Base-by-base conservation (phyloP, 306 rosid species). In the Lotus japonicus region DNA sequence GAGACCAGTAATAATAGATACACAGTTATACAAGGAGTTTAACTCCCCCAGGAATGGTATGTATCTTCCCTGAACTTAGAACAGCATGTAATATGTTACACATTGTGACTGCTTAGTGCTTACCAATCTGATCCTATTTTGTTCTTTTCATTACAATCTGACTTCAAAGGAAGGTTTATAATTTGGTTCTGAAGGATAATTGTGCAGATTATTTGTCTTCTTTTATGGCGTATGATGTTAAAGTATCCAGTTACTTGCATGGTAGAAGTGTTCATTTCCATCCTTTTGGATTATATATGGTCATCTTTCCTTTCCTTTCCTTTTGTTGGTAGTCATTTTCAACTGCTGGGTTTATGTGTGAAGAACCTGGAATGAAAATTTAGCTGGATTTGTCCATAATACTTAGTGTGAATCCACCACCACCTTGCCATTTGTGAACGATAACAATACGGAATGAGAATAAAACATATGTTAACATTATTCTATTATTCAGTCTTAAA, bases 91-190 rank as follows among this genome's bases (percentile, higher is more conserved):
- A 19, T 61, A 39, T 56, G 26, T 3, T 54, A 43, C 48, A 36
- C 39, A 3, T 28, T 28, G 9, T 64, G 54, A 5, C 51, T 73
- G 31, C 54, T 43, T 51, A 5, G 43, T 73, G 31, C 54, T 43
- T 51, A 28, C 11, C 64, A 49, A 79, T 38, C 35, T 58, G 51
- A 67, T 70, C 28, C 19, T 73, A 42, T n/a, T 67, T 18, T 68
- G 51, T 38, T 72, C 12, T 57, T 52, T 39, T 10, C 36, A 15
- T 51, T 19, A 48, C 31, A 23, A 55, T 14, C 72, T 43, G 62
- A 48, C 49, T 63, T 77, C 35, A 12, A 58, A 46, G 5, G 11
- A 36, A 54, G 35, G 18, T 50, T 46, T 46, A 45, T 62, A 19
- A 38, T 61, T 51, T 39, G 76, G 60, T 16, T 59, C 13, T 48